phyloP scores from a whole-genome alignment of 2,329 filamentous ascomycete species.

The Pseudonectria buxi region DNA sequence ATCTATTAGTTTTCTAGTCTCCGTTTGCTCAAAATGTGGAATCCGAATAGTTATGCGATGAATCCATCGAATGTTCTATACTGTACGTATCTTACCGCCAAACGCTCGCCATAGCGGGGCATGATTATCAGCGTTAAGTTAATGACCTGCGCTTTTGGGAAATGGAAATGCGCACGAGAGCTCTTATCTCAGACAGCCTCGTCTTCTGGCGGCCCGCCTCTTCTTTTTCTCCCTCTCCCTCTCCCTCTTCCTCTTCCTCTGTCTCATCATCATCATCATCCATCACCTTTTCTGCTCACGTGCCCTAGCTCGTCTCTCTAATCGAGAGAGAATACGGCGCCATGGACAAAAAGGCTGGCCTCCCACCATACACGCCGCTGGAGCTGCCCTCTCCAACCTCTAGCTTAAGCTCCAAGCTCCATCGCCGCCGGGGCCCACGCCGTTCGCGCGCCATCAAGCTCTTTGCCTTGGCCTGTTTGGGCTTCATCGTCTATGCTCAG shows the following conservation, averaged over 20 bases:
- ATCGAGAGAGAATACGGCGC: background rate
- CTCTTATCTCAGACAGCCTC: constrained; percentile 11
- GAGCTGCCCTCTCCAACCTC: constrained; percentile 18
- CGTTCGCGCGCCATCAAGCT: constrained; percentile 39
- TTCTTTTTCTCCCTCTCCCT: constrained; percentile 1
- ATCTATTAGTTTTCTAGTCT: too few relatives aligned
- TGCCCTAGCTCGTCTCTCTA: background rate
- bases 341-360: constrained; percentile 35
- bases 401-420: constrained; percentile 8
- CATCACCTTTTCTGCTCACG: constrained; percentile 1
- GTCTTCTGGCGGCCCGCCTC: constrained; percentile 4
- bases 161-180: constrained; percentile 7
- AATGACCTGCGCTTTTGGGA: constrained; percentile 6
- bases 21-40: too few relatives aligned
- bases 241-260: background rate
- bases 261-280: background rate
- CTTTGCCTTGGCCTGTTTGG: constrained; percentile 40
- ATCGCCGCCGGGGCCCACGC: constrained; percentile 27
- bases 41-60: too few relatives aligned
- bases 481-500: constrained; percentile 44
- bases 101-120: constrained; percentile 12
- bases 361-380: constrained; percentile 39
- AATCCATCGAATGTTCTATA: too few relatives aligned
- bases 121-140: constrained; percentile 10
- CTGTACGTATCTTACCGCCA: too few relatives aligned